phyloP scores from a whole-genome alignment of 2,329 filamentous ascomycete genomes.

The Clarireedia paspali region DNA sequence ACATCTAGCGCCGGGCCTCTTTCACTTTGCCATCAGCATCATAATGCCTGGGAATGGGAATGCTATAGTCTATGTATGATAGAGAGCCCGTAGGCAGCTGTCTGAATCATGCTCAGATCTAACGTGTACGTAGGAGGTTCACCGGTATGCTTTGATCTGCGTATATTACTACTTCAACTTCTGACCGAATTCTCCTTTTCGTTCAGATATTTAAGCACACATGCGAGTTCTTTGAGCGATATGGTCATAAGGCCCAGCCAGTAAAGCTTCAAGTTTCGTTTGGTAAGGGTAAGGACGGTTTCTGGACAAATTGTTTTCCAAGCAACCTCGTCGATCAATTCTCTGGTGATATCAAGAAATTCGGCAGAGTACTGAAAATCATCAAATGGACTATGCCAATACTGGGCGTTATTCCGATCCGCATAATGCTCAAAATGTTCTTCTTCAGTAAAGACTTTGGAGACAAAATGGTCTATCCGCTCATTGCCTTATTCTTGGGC shows the following conservation, averaged over 20 bases:
- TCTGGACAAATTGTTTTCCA: conserved; percentile 61
- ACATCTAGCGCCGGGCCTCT: too few species aligned
- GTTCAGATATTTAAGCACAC: conserved; percentile 58
- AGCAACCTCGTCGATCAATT: conserved; percentile 49
- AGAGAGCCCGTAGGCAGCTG: not conserved
- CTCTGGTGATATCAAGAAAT: conserved; percentile 47
- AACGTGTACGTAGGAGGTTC: not conserved
- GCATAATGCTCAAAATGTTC: conserved; percentile 58
- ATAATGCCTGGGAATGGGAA: too few species aligned
- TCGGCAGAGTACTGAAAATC: conserved; percentile 33
- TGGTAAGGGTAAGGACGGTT: conserved; percentile 47
- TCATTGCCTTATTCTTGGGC: conserved; percentile 66
- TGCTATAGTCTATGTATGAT: too few species aligned
- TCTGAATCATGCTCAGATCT: not conserved
- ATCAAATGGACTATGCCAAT: conserved; percentile 53
- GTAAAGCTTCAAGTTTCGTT: conserved; percentile 57
- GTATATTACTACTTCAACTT: conserved; percentile 27
- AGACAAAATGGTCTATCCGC: conserved; percentile 62
- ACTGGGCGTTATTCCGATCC: conserved; percentile 54
- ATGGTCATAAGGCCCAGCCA: conserved; percentile 48
- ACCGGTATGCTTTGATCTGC: conserved; percentile 3
- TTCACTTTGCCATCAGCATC: too few species aligned
- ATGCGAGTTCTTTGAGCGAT: conserved; percentile 54
- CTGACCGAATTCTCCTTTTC: conserved; percentile 9
- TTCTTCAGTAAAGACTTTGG: conserved; percentile 62